Evolutionary conservation across 495 filamentous ascomycete genomes (phyloP).

Genomic region (Gamarada debralockiae): DNA sequence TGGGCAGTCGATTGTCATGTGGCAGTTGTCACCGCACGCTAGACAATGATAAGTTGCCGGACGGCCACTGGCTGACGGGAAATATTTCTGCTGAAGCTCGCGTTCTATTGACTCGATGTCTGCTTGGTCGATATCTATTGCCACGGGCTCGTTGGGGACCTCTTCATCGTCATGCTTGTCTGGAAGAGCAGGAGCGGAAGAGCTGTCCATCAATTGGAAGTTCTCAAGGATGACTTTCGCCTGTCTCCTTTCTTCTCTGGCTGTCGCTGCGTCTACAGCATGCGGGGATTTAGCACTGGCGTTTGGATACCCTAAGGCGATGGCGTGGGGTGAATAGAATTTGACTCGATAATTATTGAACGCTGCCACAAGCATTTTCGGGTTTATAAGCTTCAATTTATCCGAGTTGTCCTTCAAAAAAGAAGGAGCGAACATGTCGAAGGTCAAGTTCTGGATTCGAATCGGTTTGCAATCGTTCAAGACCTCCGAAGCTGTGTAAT

Average conservation of each 20-base stretch:
- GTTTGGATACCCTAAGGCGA: no score
- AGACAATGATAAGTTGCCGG: constrained; percentile 11
- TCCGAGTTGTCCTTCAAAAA: constrained; percentile 4
- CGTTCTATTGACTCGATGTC: background rate
- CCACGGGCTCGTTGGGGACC: no score
- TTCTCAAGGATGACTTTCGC: no score
- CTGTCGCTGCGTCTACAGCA: no score
- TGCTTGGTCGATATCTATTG: no score
- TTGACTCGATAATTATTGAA: constrained; percentile 9
- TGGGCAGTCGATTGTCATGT: constrained; percentile 16
- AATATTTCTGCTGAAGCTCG: constrained; percentile 18
- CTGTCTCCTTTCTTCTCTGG: no score
- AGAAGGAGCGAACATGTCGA: constrained; percentile 1
- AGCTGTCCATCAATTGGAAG: no score
- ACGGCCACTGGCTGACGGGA: constrained; percentile 2
- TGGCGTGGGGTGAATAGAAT: no score
- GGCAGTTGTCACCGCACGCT: constrained; percentile 15
- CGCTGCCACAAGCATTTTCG: background rate
- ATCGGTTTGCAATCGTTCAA: constrained; percentile 1
- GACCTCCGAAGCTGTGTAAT: background rate
- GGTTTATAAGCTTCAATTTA: background rate
- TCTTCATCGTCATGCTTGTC: no score
- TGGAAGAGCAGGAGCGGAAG: no score
- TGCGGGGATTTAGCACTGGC: no score
- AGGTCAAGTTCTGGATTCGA: constrained; percentile 39